Evolutionary conservation across 306 rosid genomes (phyloP).

Genomic region (Myrica gale): DNA sequence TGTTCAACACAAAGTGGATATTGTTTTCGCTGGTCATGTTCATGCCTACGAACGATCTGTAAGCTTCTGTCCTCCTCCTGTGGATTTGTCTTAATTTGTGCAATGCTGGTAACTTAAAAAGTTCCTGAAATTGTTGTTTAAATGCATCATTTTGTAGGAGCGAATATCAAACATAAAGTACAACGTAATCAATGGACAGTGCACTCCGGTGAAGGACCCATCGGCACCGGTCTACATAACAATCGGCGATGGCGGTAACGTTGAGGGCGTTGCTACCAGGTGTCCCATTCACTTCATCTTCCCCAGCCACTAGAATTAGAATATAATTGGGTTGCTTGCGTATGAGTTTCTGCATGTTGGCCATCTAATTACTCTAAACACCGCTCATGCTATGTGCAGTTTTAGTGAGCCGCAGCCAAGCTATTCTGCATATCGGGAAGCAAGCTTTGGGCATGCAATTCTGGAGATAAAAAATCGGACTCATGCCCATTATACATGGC

Average conservation of each 20-base stretch:
- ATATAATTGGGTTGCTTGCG: not conserved
- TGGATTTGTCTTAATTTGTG: no score
- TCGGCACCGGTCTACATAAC: constrained; percentile 29
- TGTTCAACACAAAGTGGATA: not conserved
- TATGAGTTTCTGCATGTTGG: no score
- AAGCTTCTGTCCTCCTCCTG: not conserved
- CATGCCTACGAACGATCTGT: not conserved
- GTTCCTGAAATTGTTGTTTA: no score
- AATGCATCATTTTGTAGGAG: not conserved
- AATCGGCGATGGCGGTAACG: constrained; percentile 29
- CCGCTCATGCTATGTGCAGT: not conserved
- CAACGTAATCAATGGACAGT: constrained; percentile 21
- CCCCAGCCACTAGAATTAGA: not conserved
- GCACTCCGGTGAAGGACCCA: constrained; percentile 26
- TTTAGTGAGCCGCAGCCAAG: constrained; percentile 26
- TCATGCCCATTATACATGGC: constrained; percentile 33
- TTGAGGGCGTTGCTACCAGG: constrained; percentile 28
- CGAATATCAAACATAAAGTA: constrained; percentile 21
- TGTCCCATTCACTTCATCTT: not conserved
- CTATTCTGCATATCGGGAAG: constrained; percentile 28
- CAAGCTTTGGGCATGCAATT: constrained; percentile 33
- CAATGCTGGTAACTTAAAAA: no score
- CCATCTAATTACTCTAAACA: no score
- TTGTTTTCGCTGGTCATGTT: constrained; percentile 1
- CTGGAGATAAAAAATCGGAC: constrained; percentile 30